These are phyloP conservation scores for Thraustochytrium sp. DNA, from an alignment of 352 stramenopile species.

Conservation along the genomic window DNA sequence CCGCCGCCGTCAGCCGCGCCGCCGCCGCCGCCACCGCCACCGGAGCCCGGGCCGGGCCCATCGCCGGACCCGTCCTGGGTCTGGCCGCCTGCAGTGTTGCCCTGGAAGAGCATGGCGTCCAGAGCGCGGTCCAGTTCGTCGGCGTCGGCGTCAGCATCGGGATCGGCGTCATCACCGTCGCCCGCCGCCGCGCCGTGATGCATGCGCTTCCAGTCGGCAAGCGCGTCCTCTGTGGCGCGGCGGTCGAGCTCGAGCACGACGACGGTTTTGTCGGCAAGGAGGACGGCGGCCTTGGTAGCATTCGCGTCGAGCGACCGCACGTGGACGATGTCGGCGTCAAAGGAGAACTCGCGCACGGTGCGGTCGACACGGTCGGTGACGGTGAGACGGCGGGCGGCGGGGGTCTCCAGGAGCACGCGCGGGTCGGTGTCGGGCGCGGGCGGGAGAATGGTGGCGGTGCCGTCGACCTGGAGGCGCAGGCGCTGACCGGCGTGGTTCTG, in stretches of 20 bases:
- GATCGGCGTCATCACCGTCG: neutral
- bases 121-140: neutral
- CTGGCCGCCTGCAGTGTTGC: neutral
- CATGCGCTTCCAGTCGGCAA: neutral
- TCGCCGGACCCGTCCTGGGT: neutral
- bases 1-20: neutral
- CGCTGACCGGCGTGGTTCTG: neutral
- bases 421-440: neutral
- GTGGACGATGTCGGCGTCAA: neutral
- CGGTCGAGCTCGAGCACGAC: constrained; percentile 19
- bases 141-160: neutral
- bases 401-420: neutral
- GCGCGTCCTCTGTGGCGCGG: neutral
- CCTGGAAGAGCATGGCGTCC: neutral
- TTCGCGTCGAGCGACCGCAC: neutral
- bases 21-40: neutral
- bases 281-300: neutral
- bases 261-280: constrained; percentile 5
- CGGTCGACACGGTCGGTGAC: neutral
- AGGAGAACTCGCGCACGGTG: neutral
- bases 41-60: neutral
- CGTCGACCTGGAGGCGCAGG: neutral
- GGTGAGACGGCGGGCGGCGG: neutral
- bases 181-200: neutral
- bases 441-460: neutral